Percentiles rank a stretch among this genome's conserved stretches.
These are phyloP conservation scores for Sphaerulina musiva DNA, from an alignment of 2,329 filamentous ascomycete species.

Conservation along the genomic window DNA sequence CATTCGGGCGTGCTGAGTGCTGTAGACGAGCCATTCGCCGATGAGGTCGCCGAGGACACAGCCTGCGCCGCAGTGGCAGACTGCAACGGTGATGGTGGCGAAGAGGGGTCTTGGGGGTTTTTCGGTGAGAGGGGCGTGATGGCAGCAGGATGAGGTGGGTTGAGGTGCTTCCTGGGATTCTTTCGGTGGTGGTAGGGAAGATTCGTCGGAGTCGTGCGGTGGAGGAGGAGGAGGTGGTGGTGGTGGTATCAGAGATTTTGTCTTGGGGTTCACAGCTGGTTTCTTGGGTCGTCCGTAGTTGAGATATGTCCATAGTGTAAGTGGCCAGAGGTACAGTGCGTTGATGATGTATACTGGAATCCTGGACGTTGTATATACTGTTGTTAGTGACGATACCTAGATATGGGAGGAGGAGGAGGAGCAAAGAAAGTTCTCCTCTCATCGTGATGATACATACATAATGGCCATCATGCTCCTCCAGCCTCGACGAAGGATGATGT, in stretches of 20 bases:
- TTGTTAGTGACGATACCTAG: not conserved
- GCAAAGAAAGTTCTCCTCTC: too few relatives aligned
- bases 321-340: constrained; percentile 22
- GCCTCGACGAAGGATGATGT: constrained; percentile 11
- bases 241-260: constrained; percentile 5
- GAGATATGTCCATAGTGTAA: constrained; percentile 22
- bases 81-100: constrained; percentile 28
- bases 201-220: not conserved
- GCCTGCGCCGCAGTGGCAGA: constrained; percentile 32
- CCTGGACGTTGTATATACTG: not conserved
- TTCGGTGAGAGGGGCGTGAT: not conserved
- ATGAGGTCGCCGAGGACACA: constrained; percentile 33
- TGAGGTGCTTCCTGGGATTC: not conserved
- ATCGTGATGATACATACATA: not conserved
- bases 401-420: too few relatives aligned
- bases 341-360: constrained; percentile 26
- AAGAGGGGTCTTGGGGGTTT: constrained; percentile 18
- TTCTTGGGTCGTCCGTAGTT: constrained; percentile 22
- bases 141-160: not conserved
- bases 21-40: constrained; percentile 33
- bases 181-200: not conserved
- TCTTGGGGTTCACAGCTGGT: not conserved
- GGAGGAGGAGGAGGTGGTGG: not conserved
- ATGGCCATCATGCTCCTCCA: constrained; percentile 15
- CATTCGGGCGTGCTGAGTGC: constrained; percentile 9